Conservation (phyloP, 202 grass and related monocot species). For the Carex sylvatica region DNA sequence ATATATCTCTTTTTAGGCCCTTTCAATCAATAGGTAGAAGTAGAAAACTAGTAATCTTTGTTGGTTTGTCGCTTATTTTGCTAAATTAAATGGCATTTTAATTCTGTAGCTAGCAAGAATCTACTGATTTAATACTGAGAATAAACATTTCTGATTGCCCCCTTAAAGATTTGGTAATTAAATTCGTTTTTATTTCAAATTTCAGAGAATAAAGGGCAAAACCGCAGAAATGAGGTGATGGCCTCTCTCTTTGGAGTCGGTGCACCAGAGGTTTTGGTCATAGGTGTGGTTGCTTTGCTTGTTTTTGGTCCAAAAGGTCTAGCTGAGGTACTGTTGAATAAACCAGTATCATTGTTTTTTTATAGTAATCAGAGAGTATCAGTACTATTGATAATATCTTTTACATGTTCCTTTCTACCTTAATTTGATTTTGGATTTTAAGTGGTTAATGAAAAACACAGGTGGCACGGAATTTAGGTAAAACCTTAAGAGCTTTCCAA, state of each 20-base stretch:
- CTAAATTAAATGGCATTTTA: constrained; percentile 3
- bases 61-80: not conserved
- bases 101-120: not conserved
- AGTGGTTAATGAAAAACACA: constrained; percentile 22
- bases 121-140: not conserved
- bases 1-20: not conserved
- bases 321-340: constrained; percentile 57
- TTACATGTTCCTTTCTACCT: not conserved
- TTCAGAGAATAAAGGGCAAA: constrained; percentile 46
- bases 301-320: constrained; percentile 97
- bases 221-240: constrained; percentile 41
- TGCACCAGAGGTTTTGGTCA: constrained; percentile 87
- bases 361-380: not conserved
- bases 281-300: constrained; percentile 88
- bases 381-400: not conserved
- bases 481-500: constrained; percentile 90
- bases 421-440: constrained; percentile 3
- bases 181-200: constrained; percentile 7
- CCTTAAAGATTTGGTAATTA: not conserved
- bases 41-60: not conserved
- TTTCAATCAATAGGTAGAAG: not conserved
- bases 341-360: not conserved
- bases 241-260: constrained; percentile 97
- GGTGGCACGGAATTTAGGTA: constrained; percentile 85
- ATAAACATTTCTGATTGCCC: not conserved